Percentiles rank a stretch among this genome's conserved stretches.
phyloP scores from a whole-genome alignment of 1,139 yeast species.

The Yarrowia galli region DNA sequence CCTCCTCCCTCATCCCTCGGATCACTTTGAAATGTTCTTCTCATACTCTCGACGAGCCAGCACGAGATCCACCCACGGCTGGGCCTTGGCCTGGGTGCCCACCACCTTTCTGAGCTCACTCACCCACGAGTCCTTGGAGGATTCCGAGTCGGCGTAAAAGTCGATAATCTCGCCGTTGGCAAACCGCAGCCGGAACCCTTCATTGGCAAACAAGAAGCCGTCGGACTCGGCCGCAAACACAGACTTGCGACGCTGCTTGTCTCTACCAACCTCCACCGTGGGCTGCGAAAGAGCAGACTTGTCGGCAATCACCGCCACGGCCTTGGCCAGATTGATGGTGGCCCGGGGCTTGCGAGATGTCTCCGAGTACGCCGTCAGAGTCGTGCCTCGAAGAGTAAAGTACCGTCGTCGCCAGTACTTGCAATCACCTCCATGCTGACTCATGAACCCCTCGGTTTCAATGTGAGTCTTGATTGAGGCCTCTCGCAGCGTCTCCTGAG shows the following conservation, averaged over 20 bases:
- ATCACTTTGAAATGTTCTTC: conserved; percentile 20
- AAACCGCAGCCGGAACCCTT: conserved; percentile 63
- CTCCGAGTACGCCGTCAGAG: conserved; percentile 71
- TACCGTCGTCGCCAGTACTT: conserved; percentile 67
- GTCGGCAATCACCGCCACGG: conserved; percentile 54
- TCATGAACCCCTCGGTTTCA: conserved; percentile 63
- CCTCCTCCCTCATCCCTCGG: no score
- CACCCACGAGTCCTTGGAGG: conserved; percentile 63
- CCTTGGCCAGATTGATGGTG: conserved; percentile 70
- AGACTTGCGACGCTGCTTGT: conserved; percentile 45
- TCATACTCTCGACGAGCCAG: conserved; percentile 39
- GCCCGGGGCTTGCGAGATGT: conserved; percentile 69
- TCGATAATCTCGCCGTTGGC: conserved; percentile 73
- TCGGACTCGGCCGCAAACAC: conserved; percentile 48
- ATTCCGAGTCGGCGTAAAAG: conserved; percentile 66
- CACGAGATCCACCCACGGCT: conserved; percentile 47
- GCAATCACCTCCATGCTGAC: conserved; percentile 83
- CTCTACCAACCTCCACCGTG: conserved; percentile 44
- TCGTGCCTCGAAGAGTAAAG: conserved; percentile 65
- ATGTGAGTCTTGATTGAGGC: conserved; percentile 44
- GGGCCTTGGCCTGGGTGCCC: conserved; percentile 42
- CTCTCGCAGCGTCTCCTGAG: conserved; percentile 52
- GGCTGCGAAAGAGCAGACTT: conserved; percentile 45
- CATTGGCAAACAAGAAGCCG: conserved; percentile 46
- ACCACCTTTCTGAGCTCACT: conserved; percentile 43